phyloP scores from a whole-genome alignment of 2,329 filamentous ascomycete genomes.

The Thelonectria discophora region DNA sequence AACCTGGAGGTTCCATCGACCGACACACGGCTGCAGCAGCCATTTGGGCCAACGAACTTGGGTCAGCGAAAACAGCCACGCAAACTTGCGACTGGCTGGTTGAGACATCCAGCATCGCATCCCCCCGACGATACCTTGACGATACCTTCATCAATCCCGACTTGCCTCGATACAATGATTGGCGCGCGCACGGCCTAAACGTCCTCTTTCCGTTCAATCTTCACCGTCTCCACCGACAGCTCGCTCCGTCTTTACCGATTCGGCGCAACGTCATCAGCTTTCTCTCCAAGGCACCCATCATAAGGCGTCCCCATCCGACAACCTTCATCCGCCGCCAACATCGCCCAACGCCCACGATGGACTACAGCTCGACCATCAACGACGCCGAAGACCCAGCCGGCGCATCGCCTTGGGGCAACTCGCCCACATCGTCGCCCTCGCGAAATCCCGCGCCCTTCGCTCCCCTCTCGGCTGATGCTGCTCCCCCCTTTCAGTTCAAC shows the following conservation, averaged over 20 bases:
- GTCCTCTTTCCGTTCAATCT: slow-evolving; percentile 17
- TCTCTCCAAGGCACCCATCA: slow-evolving; percentile 22
- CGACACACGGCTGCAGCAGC: slow-evolving; percentile 28
- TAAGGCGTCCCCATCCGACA: slow-evolving; percentile 23
- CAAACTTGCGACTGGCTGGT: slow-evolving; percentile 12
- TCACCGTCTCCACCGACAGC: slow-evolving; percentile 27
- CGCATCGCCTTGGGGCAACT: slow-evolving; percentile 65
- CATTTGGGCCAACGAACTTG: slow-evolving; percentile 40
- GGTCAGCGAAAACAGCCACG: slow-evolving; percentile 38
- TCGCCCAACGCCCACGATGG: slow-evolving; percentile 55
- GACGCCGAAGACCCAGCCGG: slow-evolving; percentile 63
- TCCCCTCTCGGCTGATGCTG: slow-evolving; percentile 50
- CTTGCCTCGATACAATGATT: slow-evolving; percentile 20
- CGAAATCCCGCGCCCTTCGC: slow-evolving; percentile 56
- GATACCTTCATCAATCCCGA: slow-evolving; percentile 15
- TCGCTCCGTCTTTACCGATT: slow-evolving; percentile 20
- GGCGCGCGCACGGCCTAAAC: slow-evolving; percentile 18
- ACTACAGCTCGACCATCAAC: slow-evolving; percentile 65
- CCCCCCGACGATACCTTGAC: slow-evolving; percentile 11
- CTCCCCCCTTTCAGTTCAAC: slow-evolving; percentile 56
- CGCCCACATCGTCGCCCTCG: slow-evolving; percentile 60
- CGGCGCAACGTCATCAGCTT: slow-evolving; percentile 37
- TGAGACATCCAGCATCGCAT: slow-evolving; percentile 12
- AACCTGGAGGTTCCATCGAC: slow-evolving; percentile 21
- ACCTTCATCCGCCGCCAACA: slow-evolving; percentile 20